Conservation (phyloP, 257 asterid species). For the Linderniella brevidens region DNA sequence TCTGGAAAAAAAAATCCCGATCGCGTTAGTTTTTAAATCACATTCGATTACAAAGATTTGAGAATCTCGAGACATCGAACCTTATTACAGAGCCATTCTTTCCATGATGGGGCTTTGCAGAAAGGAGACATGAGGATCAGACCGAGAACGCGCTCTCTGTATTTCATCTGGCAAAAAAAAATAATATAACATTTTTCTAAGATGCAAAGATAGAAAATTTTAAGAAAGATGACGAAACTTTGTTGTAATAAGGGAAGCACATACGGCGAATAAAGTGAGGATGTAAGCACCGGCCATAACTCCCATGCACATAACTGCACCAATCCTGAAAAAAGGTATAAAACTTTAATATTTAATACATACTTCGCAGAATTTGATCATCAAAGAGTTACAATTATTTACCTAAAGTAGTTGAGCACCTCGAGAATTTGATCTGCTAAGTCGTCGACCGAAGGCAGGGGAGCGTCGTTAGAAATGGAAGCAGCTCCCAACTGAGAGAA, state of each 20-base stretch:
- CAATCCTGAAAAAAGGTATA: conserved; percentile 43
- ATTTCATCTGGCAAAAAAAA: conserved; percentile 44
- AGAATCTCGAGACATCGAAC: conserved; percentile 17
- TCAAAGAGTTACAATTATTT: conserved; percentile 4
- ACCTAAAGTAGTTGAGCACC: conserved; percentile 85
- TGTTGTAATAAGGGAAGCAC: conserved; percentile 11
- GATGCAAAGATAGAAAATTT: conserved; percentile 2
- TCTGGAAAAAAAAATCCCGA: conserved; percentile 23
- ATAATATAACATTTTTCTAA: conserved; percentile 3
- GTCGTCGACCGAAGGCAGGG: conserved; percentile 56
- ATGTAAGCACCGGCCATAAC: conserved; percentile 88
- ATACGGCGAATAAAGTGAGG: conserved; percentile 69
- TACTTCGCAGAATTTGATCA: too few relatives aligned
- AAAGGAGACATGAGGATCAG: conserved; percentile 85
- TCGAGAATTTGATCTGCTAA: conserved; percentile 79
- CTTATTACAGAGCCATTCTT: conserved; percentile 87
- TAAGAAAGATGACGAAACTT: conserved; percentile 5
- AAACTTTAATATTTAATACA: too few relatives aligned
- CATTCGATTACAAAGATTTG: neutral
- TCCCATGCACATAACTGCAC: conserved; percentile 94
- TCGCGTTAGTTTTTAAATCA: neutral
- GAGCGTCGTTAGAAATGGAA: conserved; percentile 38
- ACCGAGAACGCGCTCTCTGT: conserved; percentile 76
- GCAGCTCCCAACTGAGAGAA: conserved; percentile 96
- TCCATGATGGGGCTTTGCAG: conserved; percentile 83